Evolutionary conservation across 768 basidiomycete species (phyloP), one percentile per base, ranked within the genome.

Genomic region (Mycena epipterygia): DNA sequence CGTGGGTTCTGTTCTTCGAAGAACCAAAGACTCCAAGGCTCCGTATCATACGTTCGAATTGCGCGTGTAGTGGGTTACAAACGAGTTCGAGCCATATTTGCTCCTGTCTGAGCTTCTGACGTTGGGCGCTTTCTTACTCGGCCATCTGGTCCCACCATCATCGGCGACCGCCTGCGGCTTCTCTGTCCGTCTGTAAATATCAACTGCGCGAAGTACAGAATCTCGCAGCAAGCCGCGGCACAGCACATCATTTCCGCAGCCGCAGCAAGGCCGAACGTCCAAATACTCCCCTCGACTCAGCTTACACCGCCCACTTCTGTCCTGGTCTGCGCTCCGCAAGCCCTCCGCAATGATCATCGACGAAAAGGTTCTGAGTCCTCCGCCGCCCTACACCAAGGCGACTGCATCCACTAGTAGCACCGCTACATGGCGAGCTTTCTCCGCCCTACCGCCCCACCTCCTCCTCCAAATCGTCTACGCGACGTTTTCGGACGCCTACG

Each of bases 381-480:
- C 72, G 17, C 72, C 72, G 51, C 72, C 72, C 3, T 67, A 70
- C 25, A 63, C 72, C 25, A 70, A 69, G 49, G 59, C 58, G 7
- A 35, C 39, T 44, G 19, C 23, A 12, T 21, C 66, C 12, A 29
- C 64, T 35, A n/a, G n/a, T n/a, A n/a, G n/a, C n/a, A 30, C 59
- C 19, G 46, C 64, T n/a, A 51, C 37, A 48, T 70, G 72, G 72
- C 68, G 72, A 13, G 77, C 76, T 1, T 73, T 84, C 23, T 61
- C 77, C 8, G 79, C 81, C 0, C 75, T 93, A 0, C 90, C 93
- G 0, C 76, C 90, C 0, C 89, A 94, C 71, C 78, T 95, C n/a
- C 84, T 95, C 7, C 87, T 95, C 58, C 86, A 90, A 49, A 87
- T 94, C 58, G 88, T 95, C 16, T 89, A 92, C 76, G 79, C 83